Evolutionary conservation across 495 filamentous ascomycete genomes (phyloP).

Genomic region (Penicillium cosmopolitanum): DNA sequence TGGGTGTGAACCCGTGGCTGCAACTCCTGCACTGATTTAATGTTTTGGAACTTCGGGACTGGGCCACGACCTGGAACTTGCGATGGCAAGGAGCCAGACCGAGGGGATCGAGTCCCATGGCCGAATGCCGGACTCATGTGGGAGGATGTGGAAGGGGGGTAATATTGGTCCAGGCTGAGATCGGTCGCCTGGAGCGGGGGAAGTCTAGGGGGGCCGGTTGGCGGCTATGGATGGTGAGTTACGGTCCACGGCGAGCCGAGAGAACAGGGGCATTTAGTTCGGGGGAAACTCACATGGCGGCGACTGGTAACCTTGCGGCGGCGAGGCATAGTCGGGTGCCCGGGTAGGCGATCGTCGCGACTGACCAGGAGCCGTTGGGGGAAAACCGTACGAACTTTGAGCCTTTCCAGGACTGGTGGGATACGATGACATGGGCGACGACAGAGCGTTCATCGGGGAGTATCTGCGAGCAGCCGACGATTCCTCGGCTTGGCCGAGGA

Average conservation of each 20-base stretch:
- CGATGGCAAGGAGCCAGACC: conserved; percentile 48
- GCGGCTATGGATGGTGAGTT: conserved; percentile 26
- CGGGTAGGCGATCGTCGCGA: conserved; percentile 63
- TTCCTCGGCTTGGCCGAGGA: conserved; percentile 67
- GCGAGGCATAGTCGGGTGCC: conserved; percentile 59
- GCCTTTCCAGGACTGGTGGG: conserved; percentile 60
- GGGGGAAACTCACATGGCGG: conserved; percentile 54
- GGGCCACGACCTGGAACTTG: conserved; percentile 64
- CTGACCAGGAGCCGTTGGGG: conserved; percentile 36
- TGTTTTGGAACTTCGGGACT: conserved; percentile 84
- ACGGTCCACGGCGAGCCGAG: not conserved
- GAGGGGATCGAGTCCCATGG: conserved; percentile 75
- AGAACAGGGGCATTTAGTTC: not conserved
- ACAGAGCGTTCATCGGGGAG: conserved; percentile 86
- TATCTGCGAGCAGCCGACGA: conserved; percentile 87
- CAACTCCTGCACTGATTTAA: conserved; percentile 72
- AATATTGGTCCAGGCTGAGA: conserved; percentile 65
- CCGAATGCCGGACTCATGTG: conserved; percentile 73
- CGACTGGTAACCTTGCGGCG: conserved; percentile 67
- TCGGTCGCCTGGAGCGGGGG: conserved; percentile 72
- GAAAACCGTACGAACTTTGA: conserved; percentile 52
- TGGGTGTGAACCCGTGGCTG: conserved; percentile 83
- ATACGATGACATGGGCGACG: conserved; percentile 60
- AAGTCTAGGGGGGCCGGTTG: conserved; percentile 51
- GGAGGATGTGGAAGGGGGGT: conserved; percentile 68